Evolutionary conservation across 352 stramenopile species (phyloP).

Genomic region (Halophytophthora polymorphica): DNA sequence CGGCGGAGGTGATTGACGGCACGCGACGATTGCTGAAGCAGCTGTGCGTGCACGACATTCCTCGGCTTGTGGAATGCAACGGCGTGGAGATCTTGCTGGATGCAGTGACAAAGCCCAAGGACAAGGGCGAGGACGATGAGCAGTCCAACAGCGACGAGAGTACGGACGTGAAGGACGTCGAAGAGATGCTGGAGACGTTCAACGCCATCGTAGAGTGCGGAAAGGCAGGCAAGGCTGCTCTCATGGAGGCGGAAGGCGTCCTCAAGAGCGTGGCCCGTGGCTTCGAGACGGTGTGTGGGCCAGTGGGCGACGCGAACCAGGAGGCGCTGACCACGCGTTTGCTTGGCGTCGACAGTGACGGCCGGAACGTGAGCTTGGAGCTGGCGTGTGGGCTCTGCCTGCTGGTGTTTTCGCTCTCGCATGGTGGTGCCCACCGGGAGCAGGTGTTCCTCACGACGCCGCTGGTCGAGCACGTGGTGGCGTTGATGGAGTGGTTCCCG

Average conservation of each 20-base stretch:
- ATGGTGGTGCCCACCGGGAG: conserved; percentile 31
- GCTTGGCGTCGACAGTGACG: conserved; percentile 16
- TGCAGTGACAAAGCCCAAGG: conserved; percentile 23
- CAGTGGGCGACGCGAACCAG: conserved; percentile 15
- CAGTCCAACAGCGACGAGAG: conserved; percentile 10
- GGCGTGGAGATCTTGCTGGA: conserved; percentile 62
- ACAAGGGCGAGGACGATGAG: conserved; percentile 3
- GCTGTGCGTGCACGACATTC: conserved; percentile 61
- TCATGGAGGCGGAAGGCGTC: conserved; percentile 51
- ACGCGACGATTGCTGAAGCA: conserved; percentile 49
- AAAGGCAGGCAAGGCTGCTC: conserved; percentile 31
- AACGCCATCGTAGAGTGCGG: conserved; percentile 57
- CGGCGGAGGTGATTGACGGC: conserved; percentile 22
- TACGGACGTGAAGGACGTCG: conserved; percentile 25
- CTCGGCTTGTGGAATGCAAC: conserved; percentile 56
- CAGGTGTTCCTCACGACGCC: conserved; percentile 38
- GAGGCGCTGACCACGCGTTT: conserved; percentile 16
- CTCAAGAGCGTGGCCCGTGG: conserved; percentile 38
- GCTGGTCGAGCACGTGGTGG: conserved; percentile 27
- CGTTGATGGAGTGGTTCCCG: conserved; percentile 42
- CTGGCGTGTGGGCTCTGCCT: conserved; percentile 46
- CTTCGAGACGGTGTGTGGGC: conserved; percentile 22
- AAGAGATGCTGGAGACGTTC: conserved; percentile 58
- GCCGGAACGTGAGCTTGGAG: conserved; percentile 34
- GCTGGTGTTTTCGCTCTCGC: conserved; percentile 49